These are phyloP conservation scores for Penicillium sp. DNA, from an alignment of 2,329 filamentous ascomycete genomes.

Conservation along the genomic window DNA sequence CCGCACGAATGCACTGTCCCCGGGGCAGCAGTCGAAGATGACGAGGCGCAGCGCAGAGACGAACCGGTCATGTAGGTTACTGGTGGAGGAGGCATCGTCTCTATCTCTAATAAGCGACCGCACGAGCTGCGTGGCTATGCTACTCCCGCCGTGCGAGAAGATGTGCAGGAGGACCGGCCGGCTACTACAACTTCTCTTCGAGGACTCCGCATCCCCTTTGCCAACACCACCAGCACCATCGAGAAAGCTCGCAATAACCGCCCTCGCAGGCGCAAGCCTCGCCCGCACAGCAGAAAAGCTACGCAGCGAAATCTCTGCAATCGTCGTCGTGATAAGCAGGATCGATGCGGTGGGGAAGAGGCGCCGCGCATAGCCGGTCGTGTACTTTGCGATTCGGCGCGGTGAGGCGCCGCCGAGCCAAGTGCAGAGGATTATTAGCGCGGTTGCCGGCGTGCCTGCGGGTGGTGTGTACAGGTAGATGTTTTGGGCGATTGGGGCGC, in stretches of 20 bases:
- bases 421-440: slow-evolving; percentile 18
- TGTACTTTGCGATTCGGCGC: slow-evolving; percentile 21
- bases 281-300: slow-evolving; percentile 3
- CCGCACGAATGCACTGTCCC: slow-evolving; percentile 17
- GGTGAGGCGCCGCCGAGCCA: slow-evolving; percentile 23
- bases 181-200: neutral
- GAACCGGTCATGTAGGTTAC: neutral
- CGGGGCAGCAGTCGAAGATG: slow-evolving; percentile 23
- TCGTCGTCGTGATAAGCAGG: slow-evolving; percentile 17
- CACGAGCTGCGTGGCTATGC: slow-evolving; percentile 17
- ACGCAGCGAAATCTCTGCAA: slow-evolving; percentile 11
- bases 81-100: neutral
- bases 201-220: no score
- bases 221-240: neutral
- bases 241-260: neutral
- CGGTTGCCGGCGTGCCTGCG: neutral
- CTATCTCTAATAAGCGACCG: neutral
- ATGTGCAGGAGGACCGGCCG: slow-evolving; percentile 18
- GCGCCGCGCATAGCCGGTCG: slow-evolving; percentile 11
- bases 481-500: neutral
- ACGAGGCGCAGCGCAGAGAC: neutral
- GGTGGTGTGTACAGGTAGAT: slow-evolving; percentile 3
- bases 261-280: slow-evolving; percentile 14
- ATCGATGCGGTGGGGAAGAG: slow-evolving; percentile 13
- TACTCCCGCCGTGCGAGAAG: slow-evolving; percentile 24